phyloP scores from a whole-genome alignment of 306 rosid genomes.

The Inga leiocalycina region DNA sequence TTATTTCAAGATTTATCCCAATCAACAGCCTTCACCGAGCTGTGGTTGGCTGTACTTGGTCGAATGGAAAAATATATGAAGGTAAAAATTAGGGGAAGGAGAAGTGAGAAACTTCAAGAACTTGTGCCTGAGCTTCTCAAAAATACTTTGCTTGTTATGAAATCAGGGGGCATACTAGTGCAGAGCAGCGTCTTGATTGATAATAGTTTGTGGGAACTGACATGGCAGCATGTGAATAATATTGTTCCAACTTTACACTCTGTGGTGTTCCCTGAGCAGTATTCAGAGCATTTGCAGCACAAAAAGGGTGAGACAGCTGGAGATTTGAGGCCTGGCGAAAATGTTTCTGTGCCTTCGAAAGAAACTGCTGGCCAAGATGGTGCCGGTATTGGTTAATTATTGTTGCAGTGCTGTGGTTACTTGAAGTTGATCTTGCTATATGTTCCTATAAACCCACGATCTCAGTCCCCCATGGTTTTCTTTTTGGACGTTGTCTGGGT shows the following conservation, averaged over 20 bases:
- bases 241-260: slow-evolving; percentile 73
- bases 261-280: slow-evolving; percentile 79
- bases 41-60: slow-evolving; percentile 79
- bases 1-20: slow-evolving; percentile 67
- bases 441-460: slow-evolving; percentile 42
- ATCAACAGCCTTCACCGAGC: slow-evolving; percentile 66
- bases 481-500: slow-evolving; percentile 42
- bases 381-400: slow-evolving; percentile 54
- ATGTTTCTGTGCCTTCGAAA: slow-evolving; percentile 40
- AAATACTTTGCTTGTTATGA: slow-evolving; percentile 84
- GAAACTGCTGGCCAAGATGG: slow-evolving; percentile 46
- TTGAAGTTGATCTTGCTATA: slow-evolving; percentile 33
- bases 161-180: slow-evolving; percentile 53
- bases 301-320: slow-evolving; percentile 50
- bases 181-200: slow-evolving; percentile 62
- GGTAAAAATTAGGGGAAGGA: slow-evolving; percentile 77
- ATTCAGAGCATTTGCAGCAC: slow-evolving; percentile 45
- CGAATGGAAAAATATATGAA: slow-evolving; percentile 75
- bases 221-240: slow-evolving; percentile 77
- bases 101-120: slow-evolving; percentile 86
- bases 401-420: slow-evolving; percentile 32
- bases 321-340: slow-evolving; percentile 47
- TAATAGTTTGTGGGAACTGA: slow-evolving; percentile 81
- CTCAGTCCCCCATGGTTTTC: slow-evolving; percentile 32
- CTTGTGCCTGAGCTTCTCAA: slow-evolving; percentile 89